phyloP scores from a whole-genome alignment of 2,329 filamentous ascomycete species.

The Fusarium drepaniforme region DNA sequence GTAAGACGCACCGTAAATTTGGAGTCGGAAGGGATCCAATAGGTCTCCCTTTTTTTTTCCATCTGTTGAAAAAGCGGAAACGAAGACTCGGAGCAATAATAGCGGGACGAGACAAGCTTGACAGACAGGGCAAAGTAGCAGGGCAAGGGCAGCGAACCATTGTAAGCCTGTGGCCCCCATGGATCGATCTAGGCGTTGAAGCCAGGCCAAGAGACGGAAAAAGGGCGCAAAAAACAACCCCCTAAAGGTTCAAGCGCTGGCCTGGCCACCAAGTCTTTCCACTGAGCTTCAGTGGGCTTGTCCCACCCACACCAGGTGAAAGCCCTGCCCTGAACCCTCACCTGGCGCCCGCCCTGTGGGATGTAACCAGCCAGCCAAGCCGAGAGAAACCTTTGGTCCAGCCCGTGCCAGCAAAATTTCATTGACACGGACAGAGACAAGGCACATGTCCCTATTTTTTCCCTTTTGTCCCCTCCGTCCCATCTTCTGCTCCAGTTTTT shows the following conservation, averaged over 20 bases:
- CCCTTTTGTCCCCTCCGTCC: slow-evolving; percentile 8
- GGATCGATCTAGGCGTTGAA: slow-evolving; percentile 41
- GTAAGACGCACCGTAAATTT: slow-evolving; percentile 8
- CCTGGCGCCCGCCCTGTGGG: slow-evolving; percentile 30
- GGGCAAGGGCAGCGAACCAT: slow-evolving; percentile 33
- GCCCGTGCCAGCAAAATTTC: slow-evolving; percentile 41
- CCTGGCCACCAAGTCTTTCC: slow-evolving; percentile 3
- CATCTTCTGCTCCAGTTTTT: slow-evolving; percentile 39
- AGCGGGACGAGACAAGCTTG: slow-evolving; percentile 26
- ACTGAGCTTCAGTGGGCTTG: slow-evolving; percentile 9
- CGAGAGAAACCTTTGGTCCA: slow-evolving; percentile 25
- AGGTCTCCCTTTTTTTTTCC: slow-evolving; percentile 16
- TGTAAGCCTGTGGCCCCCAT: slow-evolving; percentile 15
- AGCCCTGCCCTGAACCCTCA: slow-evolving; percentile 41
- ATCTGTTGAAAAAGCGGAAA: slow-evolving; percentile 29
- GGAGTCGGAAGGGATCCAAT: slow-evolving; percentile 34
- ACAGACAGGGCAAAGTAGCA: slow-evolving; percentile 21
- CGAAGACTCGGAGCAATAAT: slow-evolving; percentile 26
- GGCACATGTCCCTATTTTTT: slow-evolving; percentile 22
- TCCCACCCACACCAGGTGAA: slow-evolving; percentile 35
- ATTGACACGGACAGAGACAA: slow-evolving; percentile 24
- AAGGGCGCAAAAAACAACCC: slow-evolving; percentile 26
- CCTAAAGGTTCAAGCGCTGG: slow-evolving; percentile 23
- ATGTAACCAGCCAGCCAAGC: slow-evolving; percentile 31
- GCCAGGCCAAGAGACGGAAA: slow-evolving; percentile 12